phyloP scores from a whole-genome alignment of 148 eudicot species.

The Persicaria tinctoria region DNA sequence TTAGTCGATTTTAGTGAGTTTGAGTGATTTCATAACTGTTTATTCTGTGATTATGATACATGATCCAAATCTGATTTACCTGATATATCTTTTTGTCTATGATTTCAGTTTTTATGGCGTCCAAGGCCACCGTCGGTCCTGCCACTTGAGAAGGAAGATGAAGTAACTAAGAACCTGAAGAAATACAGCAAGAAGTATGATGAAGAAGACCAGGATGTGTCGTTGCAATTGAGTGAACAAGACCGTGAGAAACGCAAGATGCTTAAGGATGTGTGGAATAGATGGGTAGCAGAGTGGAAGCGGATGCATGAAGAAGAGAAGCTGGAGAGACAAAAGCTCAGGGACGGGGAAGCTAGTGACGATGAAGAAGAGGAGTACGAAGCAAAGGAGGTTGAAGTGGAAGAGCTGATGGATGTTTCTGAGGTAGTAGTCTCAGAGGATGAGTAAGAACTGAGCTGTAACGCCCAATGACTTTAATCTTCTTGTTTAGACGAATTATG shows the following conservation, averaged over 20 bases:
- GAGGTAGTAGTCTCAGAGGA: constrained; percentile 46
- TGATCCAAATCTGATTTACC: no score
- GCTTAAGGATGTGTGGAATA: constrained; percentile 85
- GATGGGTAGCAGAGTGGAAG: constrained; percentile 69
- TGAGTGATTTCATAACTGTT: no score
- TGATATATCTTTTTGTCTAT: neutral
- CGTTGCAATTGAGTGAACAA: constrained; percentile 71
- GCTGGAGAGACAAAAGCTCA: constrained; percentile 44
- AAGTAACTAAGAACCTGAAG: constrained; percentile 77
- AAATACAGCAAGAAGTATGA: constrained; percentile 90
- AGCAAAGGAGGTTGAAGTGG: constrained; percentile 81
- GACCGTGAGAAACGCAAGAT: constrained; percentile 77
- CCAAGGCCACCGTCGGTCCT: constrained; percentile 85
- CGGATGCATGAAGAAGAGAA: constrained; percentile 59
- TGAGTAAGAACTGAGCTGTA: constrained; percentile 5
- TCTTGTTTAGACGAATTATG: no score
- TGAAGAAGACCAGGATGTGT: constrained; percentile 87
- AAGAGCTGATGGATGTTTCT: constrained; percentile 54
- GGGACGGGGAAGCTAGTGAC: constrained; percentile 87
- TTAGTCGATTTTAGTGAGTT: no score
- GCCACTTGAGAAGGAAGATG: constrained; percentile 84
- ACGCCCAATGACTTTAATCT: no score
- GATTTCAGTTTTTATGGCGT: constrained; percentile 67
- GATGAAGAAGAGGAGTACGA: constrained; percentile 90
- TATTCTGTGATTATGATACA: neutral